Evolutionary conservation across 176 grass and related monocot genomes (phyloP).

Genomic region (Aegilops umbellulata): DNA sequence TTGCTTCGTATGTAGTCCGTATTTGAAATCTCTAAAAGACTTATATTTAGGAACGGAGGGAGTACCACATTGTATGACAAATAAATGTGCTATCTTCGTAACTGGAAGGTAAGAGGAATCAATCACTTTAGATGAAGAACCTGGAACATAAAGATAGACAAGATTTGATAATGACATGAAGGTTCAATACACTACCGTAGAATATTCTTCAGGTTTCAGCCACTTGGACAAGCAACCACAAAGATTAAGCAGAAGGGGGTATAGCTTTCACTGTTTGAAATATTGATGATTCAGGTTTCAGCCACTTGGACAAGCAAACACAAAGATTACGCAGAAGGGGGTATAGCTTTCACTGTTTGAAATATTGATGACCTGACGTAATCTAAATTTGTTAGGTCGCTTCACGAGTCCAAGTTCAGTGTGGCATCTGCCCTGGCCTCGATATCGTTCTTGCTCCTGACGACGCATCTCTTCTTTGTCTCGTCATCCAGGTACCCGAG

Average conservation of each 20-base stretch:
- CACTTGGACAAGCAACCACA: neutral
- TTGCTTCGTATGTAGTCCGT: too few relatives aligned
- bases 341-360: neutral
- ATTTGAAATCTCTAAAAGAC: too few relatives aligned
- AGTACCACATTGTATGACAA: neutral
- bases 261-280: neutral
- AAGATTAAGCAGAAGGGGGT: neutral
- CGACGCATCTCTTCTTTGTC: conserved; percentile 54
- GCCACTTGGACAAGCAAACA: neutral
- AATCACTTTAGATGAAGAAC: neutral
- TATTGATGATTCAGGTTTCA: neutral
- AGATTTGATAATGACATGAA: neutral
- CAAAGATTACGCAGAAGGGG: conserved; percentile 1
- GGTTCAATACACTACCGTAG: neutral
- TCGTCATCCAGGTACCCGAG: conserved; percentile 57
- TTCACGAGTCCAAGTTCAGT: conserved; percentile 45
- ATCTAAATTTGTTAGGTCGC: neutral
- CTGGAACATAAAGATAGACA: neutral
- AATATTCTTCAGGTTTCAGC: conserved; percentile 4
- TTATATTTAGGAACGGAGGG: too few relatives aligned
- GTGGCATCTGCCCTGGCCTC: conserved; percentile 55
- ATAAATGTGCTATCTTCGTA: neutral
- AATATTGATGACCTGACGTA: conserved; percentile 17
- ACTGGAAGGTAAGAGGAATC: neutral
- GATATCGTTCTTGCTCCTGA: conserved; percentile 73